These are phyloP conservation scores for Huntiella savannae DNA, from an alignment of 2,329 filamentous ascomycete genomes.

Conservation along the genomic window DNA sequence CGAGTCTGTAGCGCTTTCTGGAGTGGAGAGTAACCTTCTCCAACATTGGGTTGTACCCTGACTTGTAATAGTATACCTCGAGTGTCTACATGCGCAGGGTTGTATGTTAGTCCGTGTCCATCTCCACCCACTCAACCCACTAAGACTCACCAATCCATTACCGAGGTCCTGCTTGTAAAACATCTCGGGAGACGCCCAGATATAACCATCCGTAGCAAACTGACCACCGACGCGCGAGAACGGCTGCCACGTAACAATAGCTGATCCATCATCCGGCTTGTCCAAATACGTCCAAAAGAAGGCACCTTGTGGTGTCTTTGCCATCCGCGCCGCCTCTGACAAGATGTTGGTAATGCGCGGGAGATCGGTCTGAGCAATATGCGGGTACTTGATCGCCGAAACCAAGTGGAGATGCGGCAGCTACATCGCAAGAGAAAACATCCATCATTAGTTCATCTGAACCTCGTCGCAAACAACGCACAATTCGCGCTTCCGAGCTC, in stretches of 20 bases:
- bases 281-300: slow-evolving; percentile 92
- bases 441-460: slow-evolving; percentile 5
- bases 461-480: neutral
- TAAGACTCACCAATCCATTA: slow-evolving; percentile 32
- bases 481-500: slow-evolving; percentile 12
- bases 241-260: slow-evolving; percentile 81
- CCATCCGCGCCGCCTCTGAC: slow-evolving; percentile 64
- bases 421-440: slow-evolving; percentile 23
- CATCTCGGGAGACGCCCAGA: slow-evolving; percentile 72
- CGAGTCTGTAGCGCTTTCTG: slow-evolving; percentile 69
- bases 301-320: slow-evolving; percentile 54
- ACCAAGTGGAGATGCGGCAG: slow-evolving; percentile 79
- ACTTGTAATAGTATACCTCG: slow-evolving; percentile 72
- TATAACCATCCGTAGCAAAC: slow-evolving; percentile 79
- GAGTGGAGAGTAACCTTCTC: slow-evolving; percentile 61
- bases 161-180: slow-evolving; percentile 55
- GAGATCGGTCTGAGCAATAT: slow-evolving; percentile 49
- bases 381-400: slow-evolving; percentile 64
- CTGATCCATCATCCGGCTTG: slow-evolving; percentile 58
- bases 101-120: slow-evolving; percentile 4
- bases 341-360: slow-evolving; percentile 71
- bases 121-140: neutral
- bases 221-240: slow-evolving; percentile 47
- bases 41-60: slow-evolving; percentile 51
- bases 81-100: slow-evolving; percentile 39